Evolutionary conservation across 2,329 filamentous ascomycete species (phyloP), one percentile per base, ranked within the genome.

Genomic region (Pseudogymnoascus verrucosus): DNA sequence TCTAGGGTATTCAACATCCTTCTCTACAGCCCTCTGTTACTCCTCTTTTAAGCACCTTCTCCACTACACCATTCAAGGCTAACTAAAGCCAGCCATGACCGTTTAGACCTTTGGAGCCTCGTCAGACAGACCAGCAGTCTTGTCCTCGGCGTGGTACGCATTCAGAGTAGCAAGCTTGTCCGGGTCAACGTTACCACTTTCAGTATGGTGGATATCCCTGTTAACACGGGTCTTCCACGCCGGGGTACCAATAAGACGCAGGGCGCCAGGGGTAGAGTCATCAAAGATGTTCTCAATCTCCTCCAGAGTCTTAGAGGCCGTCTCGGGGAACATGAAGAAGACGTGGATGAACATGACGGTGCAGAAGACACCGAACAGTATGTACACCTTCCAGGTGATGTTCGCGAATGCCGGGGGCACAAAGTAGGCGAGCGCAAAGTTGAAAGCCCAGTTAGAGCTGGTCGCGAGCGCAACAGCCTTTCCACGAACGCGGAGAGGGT

Each of bases 261-360:
- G 23, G 19, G 40, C 34, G 31, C 54, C 54, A 23, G 62, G 62
- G 16, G 14, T 28, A 78, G 69, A 63, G 73, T 75, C 86, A 89
- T 89, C 51, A 2, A 83, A 83, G 62, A 82, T 79, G 42, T 73
- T 73, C 60, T 80, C 78, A 1, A 82, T 78, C 66, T 84, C 82
- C 66, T 85, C 82, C 1, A 84, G 76, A 0, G 79, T 79, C 74
- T 83, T 83, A 62, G 80, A 79, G 23, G 78, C 77, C 0, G 82
- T 85, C 71, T 85, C 82, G 0, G 82, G 82, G 73, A 84, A 85
- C 60, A 79, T 68, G 67, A 85, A 84, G 70, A 80, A 79, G 28
- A 79, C 77, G 67, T 83, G 80, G 62, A 80, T 69, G 63, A 81
- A 79, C 73, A 81, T 81, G 39, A 73, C 68, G n/a, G 75, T 74